Percentiles rank a stretch among this genome's conserved stretches.
These are phyloP conservation scores for Trametes versicolor DNA, from an alignment of 1,284 basidiomycete species.

Conservation along the genomic window DNA sequence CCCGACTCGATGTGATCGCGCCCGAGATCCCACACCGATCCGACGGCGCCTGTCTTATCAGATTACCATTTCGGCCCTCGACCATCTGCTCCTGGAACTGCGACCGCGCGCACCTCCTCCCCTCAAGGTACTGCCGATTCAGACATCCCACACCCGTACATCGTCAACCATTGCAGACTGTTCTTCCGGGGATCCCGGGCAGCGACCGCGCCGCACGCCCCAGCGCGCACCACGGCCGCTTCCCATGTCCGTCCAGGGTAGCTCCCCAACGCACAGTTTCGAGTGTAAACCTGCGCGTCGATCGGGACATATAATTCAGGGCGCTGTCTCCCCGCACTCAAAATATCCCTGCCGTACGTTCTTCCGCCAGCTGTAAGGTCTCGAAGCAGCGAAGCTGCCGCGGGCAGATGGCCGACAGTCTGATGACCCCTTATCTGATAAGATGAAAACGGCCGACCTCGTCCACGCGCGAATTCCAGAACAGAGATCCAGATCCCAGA, in stretches of 20 bases:
- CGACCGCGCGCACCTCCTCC: conserved; percentile 1
- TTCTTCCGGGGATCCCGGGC: conserved; percentile 1
- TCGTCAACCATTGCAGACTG: neutral
- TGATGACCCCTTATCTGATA: conserved; percentile 34
- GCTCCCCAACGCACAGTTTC: neutral
- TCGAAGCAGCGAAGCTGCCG: conserved; percentile 6
- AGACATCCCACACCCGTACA: neutral
- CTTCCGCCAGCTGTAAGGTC: conserved; percentile 21
- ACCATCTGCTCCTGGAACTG: conserved; percentile 14
- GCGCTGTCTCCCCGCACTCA: conserved; percentile 15
- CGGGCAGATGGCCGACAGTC: conserved; percentile 11
- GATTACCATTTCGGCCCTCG: conserved; percentile 29
- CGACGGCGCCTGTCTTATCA: conserved; percentile 30
- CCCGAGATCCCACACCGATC: conserved; percentile 26
- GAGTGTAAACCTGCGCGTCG: conserved; percentile 10
- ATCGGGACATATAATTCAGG: conserved; percentile 22
- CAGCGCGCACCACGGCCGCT: neutral
- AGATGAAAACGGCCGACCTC: conserved; percentile 30
- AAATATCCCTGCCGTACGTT: conserved; percentile 22
- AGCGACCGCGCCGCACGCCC: neutral
- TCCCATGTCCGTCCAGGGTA: conserved; percentile 9
- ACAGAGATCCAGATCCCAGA: neutral
- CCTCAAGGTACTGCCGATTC: conserved; percentile 9
- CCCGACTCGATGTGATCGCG: conserved; percentile 16
- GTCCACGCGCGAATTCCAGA: conserved; percentile 11